Evolutionary conservation across 495 filamentous ascomycete species (phyloP).

Genomic region (Xylaria longipes): DNA sequence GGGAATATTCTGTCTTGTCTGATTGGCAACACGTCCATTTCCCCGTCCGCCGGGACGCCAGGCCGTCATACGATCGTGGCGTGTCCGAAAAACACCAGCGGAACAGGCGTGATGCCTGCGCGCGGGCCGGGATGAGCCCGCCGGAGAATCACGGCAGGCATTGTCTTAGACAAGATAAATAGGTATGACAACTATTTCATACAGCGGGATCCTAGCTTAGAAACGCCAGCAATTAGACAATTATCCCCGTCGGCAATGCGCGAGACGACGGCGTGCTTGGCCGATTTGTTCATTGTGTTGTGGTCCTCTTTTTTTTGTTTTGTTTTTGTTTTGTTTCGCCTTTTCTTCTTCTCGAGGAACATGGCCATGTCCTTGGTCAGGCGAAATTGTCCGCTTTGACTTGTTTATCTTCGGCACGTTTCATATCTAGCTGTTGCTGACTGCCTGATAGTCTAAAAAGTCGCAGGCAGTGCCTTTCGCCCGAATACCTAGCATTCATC

Average conservation of each 20-base stretch:
- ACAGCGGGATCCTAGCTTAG: slow-evolving; percentile 10
- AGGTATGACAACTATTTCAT: not conserved
- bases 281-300: not conserved
- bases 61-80: slow-evolving; percentile 23
- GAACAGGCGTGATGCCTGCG: slow-evolving; percentile 21
- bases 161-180: not conserved
- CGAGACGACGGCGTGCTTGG: not conserved
- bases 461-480: slow-evolving; percentile 5
- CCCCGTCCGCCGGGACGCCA: not conserved
- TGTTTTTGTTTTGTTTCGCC: not conserved
- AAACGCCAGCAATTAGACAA: slow-evolving; percentile 3
- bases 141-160: slow-evolving; percentile 2
- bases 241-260: slow-evolving; percentile 10
- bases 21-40: slow-evolving; percentile 7
- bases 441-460: not conserved
- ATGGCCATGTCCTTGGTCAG: not conserved
- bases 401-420: not conserved
- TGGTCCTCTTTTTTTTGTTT: not conserved
- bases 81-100: slow-evolving; percentile 13
- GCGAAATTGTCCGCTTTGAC: slow-evolving; percentile 13
- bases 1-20: not conserved
- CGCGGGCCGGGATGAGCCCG: slow-evolving; percentile 14
- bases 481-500: slow-evolving; percentile 5
- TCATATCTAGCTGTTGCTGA: slow-evolving; percentile 10
- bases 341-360: not conserved